Conservation (phyloP, 2,329 filamentous ascomycete genomes). For the Diaporthe nobilis region DNA sequence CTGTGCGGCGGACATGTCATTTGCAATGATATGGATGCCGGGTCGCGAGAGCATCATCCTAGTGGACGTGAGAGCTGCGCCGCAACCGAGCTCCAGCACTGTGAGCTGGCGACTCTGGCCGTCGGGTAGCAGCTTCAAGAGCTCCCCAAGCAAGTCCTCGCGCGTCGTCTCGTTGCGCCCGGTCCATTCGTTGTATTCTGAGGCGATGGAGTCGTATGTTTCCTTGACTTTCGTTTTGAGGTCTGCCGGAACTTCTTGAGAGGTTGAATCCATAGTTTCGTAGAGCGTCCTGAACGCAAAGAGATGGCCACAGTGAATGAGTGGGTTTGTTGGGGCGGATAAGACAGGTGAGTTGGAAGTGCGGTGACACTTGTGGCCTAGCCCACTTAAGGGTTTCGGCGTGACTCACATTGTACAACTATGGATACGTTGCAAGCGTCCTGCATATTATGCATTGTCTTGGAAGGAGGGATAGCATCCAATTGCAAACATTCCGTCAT, state of each 20-base stretch:
- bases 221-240: constrained; percentile 55
- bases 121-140: constrained; percentile 47
- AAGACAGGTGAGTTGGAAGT: not conserved
- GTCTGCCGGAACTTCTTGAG: constrained; percentile 40
- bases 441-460: not conserved
- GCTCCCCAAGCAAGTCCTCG: constrained; percentile 51
- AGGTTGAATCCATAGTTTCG: not conserved
- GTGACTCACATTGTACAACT: not conserved
- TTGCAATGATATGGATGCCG: constrained; percentile 50
- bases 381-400: not conserved
- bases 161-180: constrained; percentile 50
- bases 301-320: not conserved
- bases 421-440: too few relatives aligned
- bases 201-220: constrained; percentile 57
- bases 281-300: not conserved
- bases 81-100: constrained; percentile 61
- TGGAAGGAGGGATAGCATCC: not conserved
- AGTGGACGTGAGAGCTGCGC: constrained; percentile 55
- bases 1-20: constrained; percentile 59
- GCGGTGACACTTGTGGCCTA: not conserved
- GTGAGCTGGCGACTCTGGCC: not conserved
- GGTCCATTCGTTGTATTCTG: constrained; percentile 58
- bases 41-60: constrained; percentile 49
- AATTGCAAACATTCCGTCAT: not conserved
- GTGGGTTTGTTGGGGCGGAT: not conserved